A percentile compares a stretch with the other conserved stretches of the same genome.
Conservation (phyloP, 179 eudicot genomes). For the Drosera spatulata region DNA sequence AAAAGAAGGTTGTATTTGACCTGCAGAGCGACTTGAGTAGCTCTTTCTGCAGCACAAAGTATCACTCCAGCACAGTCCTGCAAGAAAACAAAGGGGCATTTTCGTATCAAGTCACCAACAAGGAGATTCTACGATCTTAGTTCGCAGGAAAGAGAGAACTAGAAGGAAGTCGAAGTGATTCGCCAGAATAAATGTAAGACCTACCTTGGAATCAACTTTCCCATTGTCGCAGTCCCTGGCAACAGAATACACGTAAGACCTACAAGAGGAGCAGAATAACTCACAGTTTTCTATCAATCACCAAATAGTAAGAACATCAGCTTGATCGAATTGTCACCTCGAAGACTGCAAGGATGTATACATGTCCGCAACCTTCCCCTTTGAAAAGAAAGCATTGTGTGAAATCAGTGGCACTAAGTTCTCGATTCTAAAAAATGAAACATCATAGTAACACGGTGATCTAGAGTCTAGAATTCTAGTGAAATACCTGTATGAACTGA, state of each 20-base stretch:
- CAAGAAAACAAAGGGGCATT: slow-evolving; percentile 1
- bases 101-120: slow-evolving; percentile 7
- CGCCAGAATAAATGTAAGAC: neutral
- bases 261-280: slow-evolving; percentile 14
- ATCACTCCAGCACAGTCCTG: slow-evolving; percentile 98
- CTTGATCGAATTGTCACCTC: slow-evolving; percentile 37
- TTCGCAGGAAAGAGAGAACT: neutral
- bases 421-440: neutral
- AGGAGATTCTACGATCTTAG: neutral
- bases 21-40: slow-evolving; percentile 98
- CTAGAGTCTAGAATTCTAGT: neutral
- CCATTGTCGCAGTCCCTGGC: slow-evolving; percentile 94
- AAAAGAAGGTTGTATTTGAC: slow-evolving; percentile 17
- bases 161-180: neutral
- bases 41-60: slow-evolving; percentile 92
- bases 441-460: neutral
- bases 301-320: slow-evolving; percentile 1
- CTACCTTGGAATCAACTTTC: slow-evolving; percentile 64
- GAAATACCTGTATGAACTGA: slow-evolving; percentile 82
- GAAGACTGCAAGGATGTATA: slow-evolving; percentile 92
- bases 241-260: slow-evolving; percentile 93
- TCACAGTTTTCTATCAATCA: neutral
- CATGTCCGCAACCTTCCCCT: slow-evolving; percentile 98
- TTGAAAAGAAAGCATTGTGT: slow-evolving; percentile 17
- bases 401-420: neutral